Evolutionary conservation across 345 rosid genomes (phyloP), one percentile per base, ranked within the genome.

Genomic region (Ricinus communis): DNA sequence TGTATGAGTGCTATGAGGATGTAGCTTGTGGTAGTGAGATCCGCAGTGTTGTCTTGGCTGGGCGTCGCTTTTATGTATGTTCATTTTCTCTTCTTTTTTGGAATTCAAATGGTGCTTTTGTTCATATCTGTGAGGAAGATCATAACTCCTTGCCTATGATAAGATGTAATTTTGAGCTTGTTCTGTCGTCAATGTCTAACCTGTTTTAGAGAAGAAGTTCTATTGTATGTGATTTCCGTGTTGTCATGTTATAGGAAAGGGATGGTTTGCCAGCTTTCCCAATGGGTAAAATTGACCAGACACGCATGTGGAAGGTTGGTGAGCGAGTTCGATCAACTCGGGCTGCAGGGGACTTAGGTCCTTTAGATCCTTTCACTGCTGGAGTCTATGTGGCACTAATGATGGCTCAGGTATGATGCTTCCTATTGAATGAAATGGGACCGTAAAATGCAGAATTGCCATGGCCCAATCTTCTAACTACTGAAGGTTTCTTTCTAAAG

Each of bases 241-340:
- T 31, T 66, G 57, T 66, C 27, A 27, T 43, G 51, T 52, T 57
- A 69, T 82, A 93, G 97, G 97, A 93, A 55, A 93, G 91, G 77
- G 98, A 93, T 19, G 98, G 97, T 41, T 83, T 93, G 40, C 98
- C 97, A 16, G 87, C 97, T 58, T 93, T 93, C 76, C 98, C 96
- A 13, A 91, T 91, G 98, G 98, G 98, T 36, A 91, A 89, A 77
- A 93, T 91, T 67, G 98, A 93, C 69, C 96, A 87, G 82, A 93
- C 97, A 24, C 88, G 89, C 43, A 93, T 91, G 97, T 91, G 98
- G 98, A 93, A 89, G 79, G 97, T 93, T 0, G 98, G 98, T 71
- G 92, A 91, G 77, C 83, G 78, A 8, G 96, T 93, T 25, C 80
- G 96, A 63, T 80, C 86, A 61, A 41, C 84, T 5, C 78, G 97